These are phyloP conservation scores for Mycena belliarum DNA, from an alignment of 768 basidiomycete genomes.

Conservation along the genomic window DNA sequence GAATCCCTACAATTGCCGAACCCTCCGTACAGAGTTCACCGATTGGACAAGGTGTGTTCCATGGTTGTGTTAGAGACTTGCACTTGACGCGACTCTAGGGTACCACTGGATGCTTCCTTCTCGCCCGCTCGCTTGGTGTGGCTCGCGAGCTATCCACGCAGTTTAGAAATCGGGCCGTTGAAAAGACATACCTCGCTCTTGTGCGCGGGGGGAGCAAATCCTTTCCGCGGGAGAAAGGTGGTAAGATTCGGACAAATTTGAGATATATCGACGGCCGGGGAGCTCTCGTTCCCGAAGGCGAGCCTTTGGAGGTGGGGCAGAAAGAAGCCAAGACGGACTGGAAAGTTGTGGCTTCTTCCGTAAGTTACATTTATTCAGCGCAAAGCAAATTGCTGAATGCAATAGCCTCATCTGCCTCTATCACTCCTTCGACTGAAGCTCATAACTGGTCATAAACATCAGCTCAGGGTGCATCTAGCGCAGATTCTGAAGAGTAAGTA, in stretches of 20 bases:
- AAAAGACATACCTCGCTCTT: conserved; percentile 66
- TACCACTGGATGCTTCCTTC: conserved; percentile 64
- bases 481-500: conserved; percentile 48
- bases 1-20: conserved; percentile 31
- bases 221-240: conserved; percentile 40
- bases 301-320: conserved; percentile 23
- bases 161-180: conserved; percentile 46
- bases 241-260: conserved; percentile 46
- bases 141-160: conserved; percentile 58
- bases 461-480: conserved; percentile 67
- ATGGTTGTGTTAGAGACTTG: not conserved
- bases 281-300: conserved; percentile 26
- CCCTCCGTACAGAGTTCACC: conserved; percentile 56
- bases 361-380: not conserved
- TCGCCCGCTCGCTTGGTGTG: conserved; percentile 45
- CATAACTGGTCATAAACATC: conserved; percentile 68
- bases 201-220: conserved; percentile 54
- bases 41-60: conserved; percentile 59
- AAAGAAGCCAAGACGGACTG: conserved; percentile 51
- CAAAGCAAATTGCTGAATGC: not conserved
- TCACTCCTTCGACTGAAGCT: conserved; percentile 58
- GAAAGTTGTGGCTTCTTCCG: conserved; percentile 57
- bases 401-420: conserved; percentile 48
- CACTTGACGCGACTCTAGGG: conserved; percentile 33
- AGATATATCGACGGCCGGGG: conserved; percentile 50